A percentile compares a stretch with the other conserved stretches of the same genome.
These are phyloP conservation scores for sorghum (Sorghum bicolor) DNA, from an alignment of 176 grass and related monocot species.

Conservation along the genomic window Sorghum_bicolor_NCBIv3 NC_012878.2:58265001-58265500, in stretches of 20 bases:
- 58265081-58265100: neutral
- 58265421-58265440: neutral
- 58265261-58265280: neutral
- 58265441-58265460: neutral
- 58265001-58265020: neutral
- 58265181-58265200: neutral
- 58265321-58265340: too few relatives aligned
- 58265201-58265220: neutral
- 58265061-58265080: neutral
- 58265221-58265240: neutral
- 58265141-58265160: slow-evolving; percentile 28
- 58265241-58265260: neutral
- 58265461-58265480: slow-evolving; percentile 24
- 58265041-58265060: neutral
- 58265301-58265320: neutral
- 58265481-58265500: neutral
- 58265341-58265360: slow-evolving; percentile 21
- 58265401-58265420: neutral
- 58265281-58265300: neutral
- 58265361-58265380: neutral
- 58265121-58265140: slow-evolving; percentile 22
- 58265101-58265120: neutral
- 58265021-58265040: neutral
- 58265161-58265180: slow-evolving; percentile 19
- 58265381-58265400: neutral